Evolutionary conservation across 2,329 filamentous ascomycete genomes (phyloP).

Genomic region (Beauveria medogensis): DNA sequence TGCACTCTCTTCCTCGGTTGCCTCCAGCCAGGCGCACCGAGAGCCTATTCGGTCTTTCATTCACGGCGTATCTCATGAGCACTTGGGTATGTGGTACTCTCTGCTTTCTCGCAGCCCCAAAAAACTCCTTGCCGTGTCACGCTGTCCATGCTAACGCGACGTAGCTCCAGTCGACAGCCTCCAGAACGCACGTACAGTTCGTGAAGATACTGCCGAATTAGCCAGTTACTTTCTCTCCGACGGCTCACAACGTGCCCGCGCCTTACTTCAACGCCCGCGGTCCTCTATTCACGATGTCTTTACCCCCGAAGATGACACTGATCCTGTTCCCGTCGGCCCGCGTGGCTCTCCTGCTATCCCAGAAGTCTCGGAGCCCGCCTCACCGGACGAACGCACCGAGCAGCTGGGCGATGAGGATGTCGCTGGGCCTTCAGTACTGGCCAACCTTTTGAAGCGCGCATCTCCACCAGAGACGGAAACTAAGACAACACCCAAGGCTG

Average conservation of each 20-base stretch:
- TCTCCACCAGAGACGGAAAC: slow-evolving; percentile 25
- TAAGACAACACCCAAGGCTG: slow-evolving; percentile 9
- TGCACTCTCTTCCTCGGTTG: slow-evolving; percentile 32
- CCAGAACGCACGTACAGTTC: slow-evolving; percentile 69
- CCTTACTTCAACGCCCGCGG: slow-evolving; percentile 35
- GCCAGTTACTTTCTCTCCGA: slow-evolving; percentile 74
- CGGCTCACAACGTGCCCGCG: slow-evolving; percentile 36
- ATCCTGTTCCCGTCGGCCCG: slow-evolving; percentile 18
- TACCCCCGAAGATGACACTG: slow-evolving; percentile 17
- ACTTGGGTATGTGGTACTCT: slow-evolving; percentile 41
- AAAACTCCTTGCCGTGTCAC: not conserved
- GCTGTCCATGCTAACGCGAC: not conserved
- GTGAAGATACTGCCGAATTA: slow-evolving; percentile 80
- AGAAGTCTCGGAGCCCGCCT: slow-evolving; percentile 53
- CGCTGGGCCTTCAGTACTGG: slow-evolving; percentile 34
- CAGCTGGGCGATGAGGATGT: slow-evolving; percentile 14
- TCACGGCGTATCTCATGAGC: slow-evolving; percentile 54
- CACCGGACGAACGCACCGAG: slow-evolving; percentile 29
- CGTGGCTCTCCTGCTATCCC: slow-evolving; percentile 42
- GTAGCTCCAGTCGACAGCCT: slow-evolving; percentile 55
- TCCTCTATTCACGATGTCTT: slow-evolving; percentile 22
- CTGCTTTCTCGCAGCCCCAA: not conserved
- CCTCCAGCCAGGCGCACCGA: slow-evolving; percentile 35
- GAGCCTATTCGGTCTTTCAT: slow-evolving; percentile 67
- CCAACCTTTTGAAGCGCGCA: slow-evolving; percentile 42